A percentile compares a stretch with the other conserved stretches of the same genome.
Evolutionary conservation across 2,329 filamentous ascomycete genomes (phyloP).

Genomic region (Helotiales sp.): DNA sequence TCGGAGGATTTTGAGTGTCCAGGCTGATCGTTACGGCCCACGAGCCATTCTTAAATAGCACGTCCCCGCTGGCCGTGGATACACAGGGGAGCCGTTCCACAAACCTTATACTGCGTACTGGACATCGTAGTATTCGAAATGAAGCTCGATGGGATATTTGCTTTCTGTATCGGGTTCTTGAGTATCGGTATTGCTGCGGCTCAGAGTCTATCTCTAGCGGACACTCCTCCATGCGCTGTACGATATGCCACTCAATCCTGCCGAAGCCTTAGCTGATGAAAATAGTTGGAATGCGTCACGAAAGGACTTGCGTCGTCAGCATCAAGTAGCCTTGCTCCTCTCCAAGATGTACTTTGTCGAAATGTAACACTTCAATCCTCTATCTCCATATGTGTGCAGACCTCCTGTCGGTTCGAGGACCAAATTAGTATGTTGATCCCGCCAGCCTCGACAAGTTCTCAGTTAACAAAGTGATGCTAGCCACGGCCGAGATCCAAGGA

Average conservation of each 20-base stretch:
- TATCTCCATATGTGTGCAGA: slow-evolving; percentile 7
- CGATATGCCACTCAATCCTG: not conserved
- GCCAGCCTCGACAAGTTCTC: not conserved
- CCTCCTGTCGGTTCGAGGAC: not conserved
- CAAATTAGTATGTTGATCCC: not conserved
- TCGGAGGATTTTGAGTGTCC: not conserved
- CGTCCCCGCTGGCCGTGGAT: not conserved
- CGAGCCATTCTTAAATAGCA: not conserved
- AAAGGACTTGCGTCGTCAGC: not conserved
- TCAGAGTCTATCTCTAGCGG: not conserved
- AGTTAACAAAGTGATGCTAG: not conserved
- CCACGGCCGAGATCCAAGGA: not conserved
- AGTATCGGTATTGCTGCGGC: not conserved
- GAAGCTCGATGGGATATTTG: not conserved
- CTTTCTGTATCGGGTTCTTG: not conserved
- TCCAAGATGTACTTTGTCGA: not conserved
- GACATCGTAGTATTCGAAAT: not conserved
- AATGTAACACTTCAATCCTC: not conserved
- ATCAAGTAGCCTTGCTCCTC: not conserved
- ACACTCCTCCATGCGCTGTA: slow-evolving; percentile 7
- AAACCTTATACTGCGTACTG: not conserved
- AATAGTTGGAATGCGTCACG: not conserved
- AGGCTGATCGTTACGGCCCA: not conserved
- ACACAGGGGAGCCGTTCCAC: not conserved
- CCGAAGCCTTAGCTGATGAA: not conserved